phyloP scores from a whole-genome alignment of 192 early-diverging fungal genomes.

The Pecoramyces ruminantium region DNA sequence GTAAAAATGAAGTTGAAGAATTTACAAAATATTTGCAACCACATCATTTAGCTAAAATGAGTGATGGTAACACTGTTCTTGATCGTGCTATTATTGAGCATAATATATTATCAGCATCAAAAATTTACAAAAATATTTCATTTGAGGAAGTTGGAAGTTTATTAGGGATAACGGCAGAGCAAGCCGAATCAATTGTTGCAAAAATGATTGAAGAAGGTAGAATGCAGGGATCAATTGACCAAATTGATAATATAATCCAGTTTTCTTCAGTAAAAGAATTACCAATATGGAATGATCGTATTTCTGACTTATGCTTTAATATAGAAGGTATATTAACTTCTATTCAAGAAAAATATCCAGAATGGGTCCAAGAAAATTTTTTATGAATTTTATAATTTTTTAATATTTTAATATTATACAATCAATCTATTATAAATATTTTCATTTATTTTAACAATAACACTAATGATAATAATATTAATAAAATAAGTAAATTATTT shows the following conservation, averaged over 20 bases:
- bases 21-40: constrained; percentile 53
- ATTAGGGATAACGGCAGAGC: constrained; percentile 54
- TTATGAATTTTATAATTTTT: not conserved
- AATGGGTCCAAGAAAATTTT: not conserved
- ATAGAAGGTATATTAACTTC: constrained; percentile 6
- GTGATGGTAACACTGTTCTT: constrained; percentile 61
- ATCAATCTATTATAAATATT: too few species aligned
- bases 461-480: too few species aligned
- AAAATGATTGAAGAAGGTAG: constrained; percentile 83
- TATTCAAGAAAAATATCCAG: not conserved
- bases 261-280: constrained; percentile 24
- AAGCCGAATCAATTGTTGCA: constrained; percentile 70
- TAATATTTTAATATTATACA: too few species aligned
- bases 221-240: constrained; percentile 81
- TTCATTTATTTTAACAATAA: too few species aligned
- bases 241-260: constrained; percentile 66
- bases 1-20: constrained; percentile 56
- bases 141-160: constrained; percentile 70
- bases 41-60: constrained; percentile 60
- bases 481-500: too few species aligned
- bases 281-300: constrained; percentile 19
- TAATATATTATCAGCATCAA: constrained; percentile 71
- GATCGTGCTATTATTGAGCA: constrained; percentile 90
- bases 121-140: constrained; percentile 81
- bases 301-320: constrained; percentile 28